Conservation (phyloP, 2,329 filamentous ascomycete species). For the Sphaerostilbella broomeana region DNA sequence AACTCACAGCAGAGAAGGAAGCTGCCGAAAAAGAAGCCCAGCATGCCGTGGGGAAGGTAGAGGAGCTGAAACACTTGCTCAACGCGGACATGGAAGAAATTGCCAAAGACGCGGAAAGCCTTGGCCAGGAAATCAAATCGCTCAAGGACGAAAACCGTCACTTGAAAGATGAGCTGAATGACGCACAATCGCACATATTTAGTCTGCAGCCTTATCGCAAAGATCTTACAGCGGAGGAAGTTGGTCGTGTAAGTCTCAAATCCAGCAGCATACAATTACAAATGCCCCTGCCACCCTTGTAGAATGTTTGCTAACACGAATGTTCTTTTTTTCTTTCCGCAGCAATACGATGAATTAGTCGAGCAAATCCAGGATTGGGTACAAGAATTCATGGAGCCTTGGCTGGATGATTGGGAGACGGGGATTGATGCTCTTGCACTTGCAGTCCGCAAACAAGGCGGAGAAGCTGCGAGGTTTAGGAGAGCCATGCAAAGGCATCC, state of each 20-base stretch:
- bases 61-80: conserved; percentile 21
- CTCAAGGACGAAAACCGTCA: conserved; percentile 23
- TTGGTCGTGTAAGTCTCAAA: conserved; percentile 25
- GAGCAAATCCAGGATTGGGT: conserved; percentile 31
- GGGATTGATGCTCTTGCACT: conserved; percentile 20
- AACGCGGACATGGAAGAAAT: conserved; percentile 19
- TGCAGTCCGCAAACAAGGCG: conserved; percentile 18
- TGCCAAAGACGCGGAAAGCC: conserved; percentile 19
- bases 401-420: conserved; percentile 23
- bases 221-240: conserved; percentile 31
- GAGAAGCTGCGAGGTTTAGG: conserved; percentile 23
- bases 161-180: conserved; percentile 26
- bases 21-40: conserved; percentile 26
- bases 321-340: too few relatives aligned
- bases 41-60: conserved; percentile 19
- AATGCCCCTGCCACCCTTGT: too few relatives aligned
- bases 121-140: conserved; percentile 17
- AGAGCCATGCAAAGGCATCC: conserved; percentile 22
- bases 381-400: conserved; percentile 26
- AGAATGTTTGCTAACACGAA: too few relatives aligned
- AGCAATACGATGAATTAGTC: conserved; percentile 33
- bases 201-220: conserved; percentile 35
- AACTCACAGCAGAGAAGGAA: conserved; percentile 22
- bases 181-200: conserved; percentile 35
- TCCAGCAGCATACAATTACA: too few relatives aligned